Evolutionary conservation across 345 rosid species (phyloP).

Genomic region (Dipteronia sinensis): DNA sequence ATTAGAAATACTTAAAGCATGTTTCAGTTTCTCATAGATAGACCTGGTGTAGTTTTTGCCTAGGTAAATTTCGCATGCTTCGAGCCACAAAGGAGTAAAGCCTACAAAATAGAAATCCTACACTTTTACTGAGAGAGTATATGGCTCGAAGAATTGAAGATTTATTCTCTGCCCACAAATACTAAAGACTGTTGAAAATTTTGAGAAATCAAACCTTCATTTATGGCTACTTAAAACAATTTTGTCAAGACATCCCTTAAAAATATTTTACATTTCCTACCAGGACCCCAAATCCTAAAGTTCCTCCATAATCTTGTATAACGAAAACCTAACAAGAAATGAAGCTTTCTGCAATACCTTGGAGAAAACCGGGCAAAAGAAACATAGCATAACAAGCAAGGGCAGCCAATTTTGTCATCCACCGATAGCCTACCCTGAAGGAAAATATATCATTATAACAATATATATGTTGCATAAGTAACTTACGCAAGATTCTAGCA

Average conservation of each 20-base stretch:
- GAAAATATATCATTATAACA: conserved; percentile 28
- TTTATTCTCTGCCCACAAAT: too few relatives aligned
- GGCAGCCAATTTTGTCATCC: conserved; percentile 74
- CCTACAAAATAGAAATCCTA: not conserved
- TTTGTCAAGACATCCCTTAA: not conserved
- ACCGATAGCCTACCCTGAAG: conserved; percentile 95
- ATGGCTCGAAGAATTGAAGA: not conserved
- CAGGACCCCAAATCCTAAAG: not conserved
- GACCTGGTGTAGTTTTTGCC: not conserved
- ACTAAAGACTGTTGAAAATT: not conserved
- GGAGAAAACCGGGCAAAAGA: conserved; percentile 92
- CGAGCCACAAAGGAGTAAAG: not conserved
- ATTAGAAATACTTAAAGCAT: not conserved
- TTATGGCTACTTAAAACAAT: not conserved
- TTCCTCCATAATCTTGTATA: not conserved
- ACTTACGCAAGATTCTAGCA: not conserved
- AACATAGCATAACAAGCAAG: conserved; percentile 83
- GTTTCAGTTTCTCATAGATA: not conserved
- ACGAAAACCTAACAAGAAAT: not conserved
- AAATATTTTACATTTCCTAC: not conserved
- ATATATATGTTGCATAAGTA: not conserved
- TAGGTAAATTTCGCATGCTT: too few relatives aligned
- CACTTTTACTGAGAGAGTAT: not conserved
- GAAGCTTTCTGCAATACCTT: conserved; percentile 47
- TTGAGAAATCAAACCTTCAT: not conserved